A percentile compares a stretch with the other conserved stretches of the same genome.
Evolutionary conservation across 208 protist genomes (phyloP).

Genomic region (Leptomonas pyrrhocoris): DNA sequence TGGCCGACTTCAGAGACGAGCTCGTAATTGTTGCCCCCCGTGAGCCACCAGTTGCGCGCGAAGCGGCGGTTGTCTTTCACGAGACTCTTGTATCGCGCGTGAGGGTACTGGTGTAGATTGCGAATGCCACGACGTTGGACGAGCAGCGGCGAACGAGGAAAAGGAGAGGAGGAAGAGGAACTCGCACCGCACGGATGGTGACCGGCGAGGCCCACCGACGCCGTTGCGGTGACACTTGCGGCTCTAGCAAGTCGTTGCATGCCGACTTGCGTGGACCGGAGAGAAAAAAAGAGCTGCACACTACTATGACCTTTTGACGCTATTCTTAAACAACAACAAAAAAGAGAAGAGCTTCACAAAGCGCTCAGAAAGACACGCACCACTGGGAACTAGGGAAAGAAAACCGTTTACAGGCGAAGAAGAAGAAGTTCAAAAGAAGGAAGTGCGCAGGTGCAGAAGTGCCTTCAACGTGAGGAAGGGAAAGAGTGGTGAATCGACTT

Average conservation of each 20-base stretch:
- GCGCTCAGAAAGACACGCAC: too few relatives aligned
- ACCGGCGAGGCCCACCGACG: neutral
- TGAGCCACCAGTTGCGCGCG: slow-evolving; percentile 84
- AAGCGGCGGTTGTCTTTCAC: slow-evolving; percentile 81
- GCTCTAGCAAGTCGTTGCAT: slow-evolving; percentile 15
- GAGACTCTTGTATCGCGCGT: slow-evolving; percentile 88
- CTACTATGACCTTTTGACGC: too few relatives aligned
- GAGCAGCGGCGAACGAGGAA: slow-evolving; percentile 18
- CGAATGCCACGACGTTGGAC: slow-evolving; percentile 63
- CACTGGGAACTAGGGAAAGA: too few relatives aligned
- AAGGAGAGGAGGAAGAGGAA: neutral
- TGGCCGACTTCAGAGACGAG: slow-evolving; percentile 80
- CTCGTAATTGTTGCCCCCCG: slow-evolving; percentile 87
- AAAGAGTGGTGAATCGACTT: too few relatives aligned
- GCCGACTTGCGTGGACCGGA: neutral
- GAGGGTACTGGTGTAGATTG: slow-evolving; percentile 90
- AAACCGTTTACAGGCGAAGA: too few relatives aligned
- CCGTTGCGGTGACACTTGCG: neutral
- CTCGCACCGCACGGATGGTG: neutral
- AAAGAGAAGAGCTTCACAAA: too few relatives aligned
- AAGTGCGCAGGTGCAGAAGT: too few relatives aligned
- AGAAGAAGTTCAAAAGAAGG: too few relatives aligned
- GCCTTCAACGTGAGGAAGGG: too few relatives aligned
- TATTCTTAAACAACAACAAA: neutral
- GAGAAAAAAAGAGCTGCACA: neutral